phyloP scores from a whole-genome alignment of 2,329 filamentous ascomycete genomes.

The Colletotrichum lentis region DNA sequence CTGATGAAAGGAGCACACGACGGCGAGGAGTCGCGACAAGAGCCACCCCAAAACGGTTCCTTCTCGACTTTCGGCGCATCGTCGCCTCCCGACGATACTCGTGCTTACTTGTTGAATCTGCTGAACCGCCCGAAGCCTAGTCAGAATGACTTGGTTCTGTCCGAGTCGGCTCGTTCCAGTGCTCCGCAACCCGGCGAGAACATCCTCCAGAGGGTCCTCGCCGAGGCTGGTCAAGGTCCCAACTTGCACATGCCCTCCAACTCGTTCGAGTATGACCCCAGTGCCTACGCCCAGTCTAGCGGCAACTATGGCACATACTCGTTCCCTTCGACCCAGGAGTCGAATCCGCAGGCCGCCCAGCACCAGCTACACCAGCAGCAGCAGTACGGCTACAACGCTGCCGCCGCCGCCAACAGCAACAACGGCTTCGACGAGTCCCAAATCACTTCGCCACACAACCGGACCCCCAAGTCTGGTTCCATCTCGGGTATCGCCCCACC shows the following conservation, averaged over 20 bases:
- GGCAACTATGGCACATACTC: conserved; percentile 39
- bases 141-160: conserved; percentile 60
- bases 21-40: conserved; percentile 52
- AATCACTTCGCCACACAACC: conserved; percentile 53
- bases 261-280: conserved; percentile 41
- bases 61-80: conserved; percentile 56
- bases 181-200: conserved; percentile 38
- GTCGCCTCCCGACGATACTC: conserved; percentile 72
- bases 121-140: conserved; percentile 80
- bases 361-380: conserved; percentile 28
- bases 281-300: conserved; percentile 39
- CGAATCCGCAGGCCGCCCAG: conserved; percentile 39
- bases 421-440: conserved; percentile 51
- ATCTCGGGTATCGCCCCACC: conserved; percentile 44
- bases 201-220: conserved; percentile 35
- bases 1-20: conserved; percentile 67
- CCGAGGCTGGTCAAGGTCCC: conserved; percentile 32
- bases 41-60: conserved; percentile 41
- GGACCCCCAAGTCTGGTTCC: conserved; percentile 52
- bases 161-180: conserved; percentile 53
- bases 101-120: conserved; percentile 85
- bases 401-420: conserved; percentile 36
- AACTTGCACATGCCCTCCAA: conserved; percentile 37
- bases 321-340: conserved; percentile 37
- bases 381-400: conserved; percentile 41